Percentiles rank a stretch among this genome's conserved stretches.
These are phyloP conservation scores for Trichoderma atrobrunneum DNA, from an alignment of 2,329 filamentous ascomycete genomes.

Conservation along the genomic window DNA sequence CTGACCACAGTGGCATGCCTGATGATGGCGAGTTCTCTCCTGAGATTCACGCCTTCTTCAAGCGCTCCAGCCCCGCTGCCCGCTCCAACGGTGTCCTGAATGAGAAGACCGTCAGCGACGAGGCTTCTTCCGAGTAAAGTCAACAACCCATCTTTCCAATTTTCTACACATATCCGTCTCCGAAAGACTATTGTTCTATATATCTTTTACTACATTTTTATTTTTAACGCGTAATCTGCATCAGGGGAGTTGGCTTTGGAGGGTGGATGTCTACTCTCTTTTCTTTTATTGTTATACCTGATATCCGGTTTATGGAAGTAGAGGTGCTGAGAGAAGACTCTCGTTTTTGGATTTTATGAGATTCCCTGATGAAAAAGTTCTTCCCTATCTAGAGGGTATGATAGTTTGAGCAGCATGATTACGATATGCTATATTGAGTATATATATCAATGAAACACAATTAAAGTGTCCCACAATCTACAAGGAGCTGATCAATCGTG, in stretches of 20 bases:
- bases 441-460: background rate
- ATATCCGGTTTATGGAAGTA: background rate
- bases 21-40: constrained; percentile 51
- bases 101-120: constrained; percentile 25
- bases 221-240: background rate
- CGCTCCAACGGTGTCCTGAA: constrained; percentile 28
- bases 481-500: background rate
- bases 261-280: background rate
- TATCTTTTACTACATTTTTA: background rate
- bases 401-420: background rate
- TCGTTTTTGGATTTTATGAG: background rate
- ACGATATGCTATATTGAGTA: background rate
- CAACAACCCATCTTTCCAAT: background rate
- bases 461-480: background rate
- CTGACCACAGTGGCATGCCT: constrained; percentile 35
- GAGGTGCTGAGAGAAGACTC: background rate
- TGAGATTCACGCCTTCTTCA: constrained; percentile 56
- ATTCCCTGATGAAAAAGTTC: constrained; percentile 2
- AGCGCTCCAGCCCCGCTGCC: constrained; percentile 36
- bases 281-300: background rate
- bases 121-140: constrained; percentile 21
- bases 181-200: background rate
- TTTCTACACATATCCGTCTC: background rate
- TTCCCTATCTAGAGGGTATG: background rate
- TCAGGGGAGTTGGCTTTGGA: background rate